These are phyloP conservation scores for Flaveria trinervia DNA, from an alignment of 129 eudicot species.

Conservation along the genomic window DNA sequence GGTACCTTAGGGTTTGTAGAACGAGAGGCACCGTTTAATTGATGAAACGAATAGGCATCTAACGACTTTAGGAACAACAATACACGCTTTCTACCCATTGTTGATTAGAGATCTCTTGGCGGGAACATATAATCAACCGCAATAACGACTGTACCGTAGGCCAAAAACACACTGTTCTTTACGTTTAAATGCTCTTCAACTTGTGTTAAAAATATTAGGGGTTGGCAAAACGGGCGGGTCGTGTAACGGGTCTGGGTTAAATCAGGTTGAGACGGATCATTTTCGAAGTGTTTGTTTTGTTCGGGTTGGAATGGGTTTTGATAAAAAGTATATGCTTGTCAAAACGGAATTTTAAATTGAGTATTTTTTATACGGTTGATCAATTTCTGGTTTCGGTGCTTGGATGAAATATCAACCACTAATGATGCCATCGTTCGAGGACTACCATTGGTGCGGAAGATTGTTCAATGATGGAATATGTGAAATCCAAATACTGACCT, in stretches of 20 bases:
- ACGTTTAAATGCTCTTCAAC: conserved; percentile 13
- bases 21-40: conserved; percentile 15
- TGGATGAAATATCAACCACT: no score
- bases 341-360: no score
- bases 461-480: no score
- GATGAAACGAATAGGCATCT: conserved; percentile 48
- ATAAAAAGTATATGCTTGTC: no score
- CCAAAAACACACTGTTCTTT: background rate
- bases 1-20: conserved; percentile 51
- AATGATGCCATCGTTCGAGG: no score
- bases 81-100: conserved; percentile 62
- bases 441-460: no score
- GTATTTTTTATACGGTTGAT: no score
- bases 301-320: no score
- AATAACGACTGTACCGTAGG: conserved; percentile 10
- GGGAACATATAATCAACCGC: conserved; percentile 21
- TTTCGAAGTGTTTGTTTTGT: no score
- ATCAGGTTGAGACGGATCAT: no score
- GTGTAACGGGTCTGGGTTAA: background rate
- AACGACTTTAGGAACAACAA: conserved; percentile 69
- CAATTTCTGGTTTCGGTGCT: no score
- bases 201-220: background rate
- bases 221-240: background rate
- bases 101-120: conserved; percentile 26
- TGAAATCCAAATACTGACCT: no score